Base-by-base conservation (phyloP, 805 yeast genomes). In the Schizosaccharomyces lindneri region DNA sequence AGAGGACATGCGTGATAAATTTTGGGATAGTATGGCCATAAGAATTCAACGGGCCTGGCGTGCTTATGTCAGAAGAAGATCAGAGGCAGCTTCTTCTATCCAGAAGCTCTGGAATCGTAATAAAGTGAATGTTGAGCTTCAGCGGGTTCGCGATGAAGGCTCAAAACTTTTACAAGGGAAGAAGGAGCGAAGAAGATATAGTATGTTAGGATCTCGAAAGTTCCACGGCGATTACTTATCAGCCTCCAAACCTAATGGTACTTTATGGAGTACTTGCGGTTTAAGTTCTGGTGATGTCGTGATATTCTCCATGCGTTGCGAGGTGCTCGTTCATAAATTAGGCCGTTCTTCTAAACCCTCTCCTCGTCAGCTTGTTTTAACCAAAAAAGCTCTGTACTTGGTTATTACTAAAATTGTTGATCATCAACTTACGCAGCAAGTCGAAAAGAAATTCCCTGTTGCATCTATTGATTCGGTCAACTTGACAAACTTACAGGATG, bases 1-100 rank as follows among this genome's bases (percentile, higher is more conserved):
- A 63, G 99, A 93, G 73, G 90, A 87, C 67, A 82, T 90, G 90
- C 81, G 97, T 71, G 99, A 93, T 68, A 85, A 83, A 74, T 93
- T 88, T 70, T 93, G 98, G 97, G 90, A 87, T 69, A 87, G 86
- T 67, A 93, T 93, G 95, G 98, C 98, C 4, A 89, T 95, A 3
- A 81, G 95, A 67, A 90, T 93, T 67, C 99, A 93, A 75, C 81
- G 97, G 66, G 97, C 98, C 3, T 88, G 97, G 86, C 80, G 98
- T 75, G 77, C 86, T 67, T 86, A 84, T 69, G 74, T 82, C 64
- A 82, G 81, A 71, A 78, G 86, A 69, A 83, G 89, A 73, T 84
- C 83, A 62, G 95, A 87, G 67, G 88, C 95, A 29, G 97, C 96
- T 1, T 81, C 79, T 63, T 78, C 77, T 61, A 81, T 87, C 55